Conservation (phyloP, 1,139 yeast genomes). For the Yamadazyma conglobata region DNA sequence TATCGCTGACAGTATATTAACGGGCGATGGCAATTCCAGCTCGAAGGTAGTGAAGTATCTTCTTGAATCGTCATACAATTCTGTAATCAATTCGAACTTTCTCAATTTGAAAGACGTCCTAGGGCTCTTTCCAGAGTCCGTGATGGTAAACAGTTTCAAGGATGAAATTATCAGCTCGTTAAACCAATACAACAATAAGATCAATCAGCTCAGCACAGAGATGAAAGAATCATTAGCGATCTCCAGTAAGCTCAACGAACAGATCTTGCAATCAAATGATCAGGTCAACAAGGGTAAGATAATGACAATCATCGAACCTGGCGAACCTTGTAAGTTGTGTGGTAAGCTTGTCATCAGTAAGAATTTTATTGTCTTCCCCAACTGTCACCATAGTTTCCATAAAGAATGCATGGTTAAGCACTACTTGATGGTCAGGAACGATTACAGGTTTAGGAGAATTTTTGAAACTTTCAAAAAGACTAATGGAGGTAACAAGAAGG, state of each 20-base stretch:
- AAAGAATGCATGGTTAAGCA: slow-evolving; percentile 74
- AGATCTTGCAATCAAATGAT: slow-evolving; percentile 49
- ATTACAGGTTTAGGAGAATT: slow-evolving; percentile 63
- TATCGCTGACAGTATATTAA: slow-evolving; percentile 5
- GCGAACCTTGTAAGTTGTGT: slow-evolving; percentile 79
- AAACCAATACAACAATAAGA: slow-evolving; percentile 65
- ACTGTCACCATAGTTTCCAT: slow-evolving; percentile 86
- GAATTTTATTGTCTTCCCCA: slow-evolving; percentile 77
- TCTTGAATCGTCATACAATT: slow-evolving; percentile 22
- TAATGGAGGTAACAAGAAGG: slow-evolving; percentile 29
- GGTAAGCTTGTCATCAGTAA: slow-evolving; percentile 63
- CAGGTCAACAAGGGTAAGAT: slow-evolving; percentile 38
- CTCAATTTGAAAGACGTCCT: slow-evolving; percentile 77
- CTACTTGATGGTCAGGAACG: slow-evolving; percentile 57
- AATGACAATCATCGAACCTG: slow-evolving; percentile 63
- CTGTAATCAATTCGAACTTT: slow-evolving; percentile 18
- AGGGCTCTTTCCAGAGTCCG: slow-evolving; percentile 80
- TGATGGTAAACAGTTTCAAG: slow-evolving; percentile 78
- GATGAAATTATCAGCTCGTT: slow-evolving; percentile 78
- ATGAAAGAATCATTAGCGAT: slow-evolving; percentile 73
- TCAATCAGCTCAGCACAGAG: slow-evolving; percentile 62
- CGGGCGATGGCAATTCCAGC: slow-evolving; percentile 12
- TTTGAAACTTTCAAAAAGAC: slow-evolving; percentile 53
- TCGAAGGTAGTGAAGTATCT: slow-evolving; percentile 25
- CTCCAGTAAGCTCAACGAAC: slow-evolving; percentile 57